phyloP scores from a whole-genome alignment of 2,329 filamentous ascomycete species.

The Ophiostoma angusticollis region DNA sequence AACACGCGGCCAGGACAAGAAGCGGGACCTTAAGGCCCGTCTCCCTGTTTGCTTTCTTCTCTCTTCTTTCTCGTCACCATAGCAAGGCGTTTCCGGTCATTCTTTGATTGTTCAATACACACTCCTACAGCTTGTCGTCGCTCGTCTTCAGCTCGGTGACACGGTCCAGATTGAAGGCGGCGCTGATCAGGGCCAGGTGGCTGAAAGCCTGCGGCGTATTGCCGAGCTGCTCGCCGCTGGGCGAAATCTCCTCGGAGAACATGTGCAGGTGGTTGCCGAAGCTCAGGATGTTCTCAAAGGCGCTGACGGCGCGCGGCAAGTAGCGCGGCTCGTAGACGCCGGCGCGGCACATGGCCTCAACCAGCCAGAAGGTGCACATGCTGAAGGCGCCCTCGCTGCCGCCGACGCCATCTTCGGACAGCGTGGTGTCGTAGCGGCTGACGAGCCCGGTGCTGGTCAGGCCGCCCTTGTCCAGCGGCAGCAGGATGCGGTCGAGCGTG shows the following conservation, averaged over 20 bases:
- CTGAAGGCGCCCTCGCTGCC: constrained; percentile 64
- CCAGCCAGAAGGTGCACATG: constrained; percentile 76
- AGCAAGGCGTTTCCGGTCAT: not conserved
- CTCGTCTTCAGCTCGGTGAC: constrained; percentile 22
- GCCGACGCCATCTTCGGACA: constrained; percentile 60
- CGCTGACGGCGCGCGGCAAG: constrained; percentile 45
- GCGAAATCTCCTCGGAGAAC: constrained; percentile 68
- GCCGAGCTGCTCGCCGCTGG: constrained; percentile 63
- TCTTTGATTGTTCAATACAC: not conserved
- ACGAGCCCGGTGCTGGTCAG: constrained; percentile 64
- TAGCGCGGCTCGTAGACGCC: constrained; percentile 53
- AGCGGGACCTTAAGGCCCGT: too few species aligned
- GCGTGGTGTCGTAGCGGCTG: constrained; percentile 58
- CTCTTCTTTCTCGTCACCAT: not conserved
- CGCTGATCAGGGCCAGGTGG: constrained; percentile 62
- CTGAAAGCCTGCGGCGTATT: constrained; percentile 73
- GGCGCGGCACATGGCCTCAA: constrained; percentile 63
- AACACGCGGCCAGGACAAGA: not conserved
- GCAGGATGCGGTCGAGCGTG: constrained; percentile 59
- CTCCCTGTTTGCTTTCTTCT: constrained; percentile 7
- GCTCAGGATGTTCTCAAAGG: constrained; percentile 66
- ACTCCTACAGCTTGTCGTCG: constrained; percentile 14
- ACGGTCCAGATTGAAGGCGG: constrained; percentile 62
- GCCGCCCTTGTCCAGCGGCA: constrained; percentile 61
- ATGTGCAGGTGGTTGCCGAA: constrained; percentile 68